phyloP scores from a whole-genome alignment of 2,329 filamentous ascomycete genomes.

The Zasmidium cellare region DNA sequence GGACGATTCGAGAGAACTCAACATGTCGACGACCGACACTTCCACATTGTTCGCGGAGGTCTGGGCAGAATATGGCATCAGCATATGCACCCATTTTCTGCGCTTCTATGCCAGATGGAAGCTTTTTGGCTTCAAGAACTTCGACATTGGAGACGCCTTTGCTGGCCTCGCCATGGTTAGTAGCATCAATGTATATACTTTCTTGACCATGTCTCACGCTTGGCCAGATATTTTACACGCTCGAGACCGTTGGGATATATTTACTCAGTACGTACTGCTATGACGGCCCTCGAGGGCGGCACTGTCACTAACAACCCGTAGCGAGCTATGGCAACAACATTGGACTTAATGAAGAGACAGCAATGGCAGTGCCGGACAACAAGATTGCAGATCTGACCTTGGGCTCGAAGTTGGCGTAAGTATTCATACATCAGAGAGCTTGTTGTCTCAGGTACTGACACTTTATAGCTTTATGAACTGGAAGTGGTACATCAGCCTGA shows the following conservation, averaged over 20 bases:
- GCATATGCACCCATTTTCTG: constrained; percentile 11
- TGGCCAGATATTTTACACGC: constrained; percentile 13
- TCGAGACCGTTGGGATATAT: constrained; percentile 21
- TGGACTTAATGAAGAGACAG: constrained; percentile 29
- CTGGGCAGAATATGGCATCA: constrained; percentile 17
- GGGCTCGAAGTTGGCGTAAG: constrained; percentile 34
- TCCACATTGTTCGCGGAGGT: constrained; percentile 3
- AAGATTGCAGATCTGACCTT: constrained; percentile 24
- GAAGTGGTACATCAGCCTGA: constrained; percentile 37
- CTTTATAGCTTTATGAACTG: constrained; percentile 29
- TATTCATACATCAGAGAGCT: not conserved
- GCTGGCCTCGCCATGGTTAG: constrained; percentile 14
- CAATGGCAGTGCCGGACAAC: constrained; percentile 28
- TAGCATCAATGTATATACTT: not conserved
- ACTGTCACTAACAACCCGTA: constrained; percentile 6
- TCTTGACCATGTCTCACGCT: not conserved
- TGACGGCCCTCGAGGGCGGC: not conserved
- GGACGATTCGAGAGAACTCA: not conserved
- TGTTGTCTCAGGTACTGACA: not conserved
- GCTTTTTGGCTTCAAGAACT: constrained; percentile 15
- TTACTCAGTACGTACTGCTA: constrained; percentile 7
- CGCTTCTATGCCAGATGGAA: constrained; percentile 17
- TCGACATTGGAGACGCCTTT: constrained; percentile 19
- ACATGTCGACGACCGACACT: not conserved
- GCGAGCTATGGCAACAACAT: constrained; percentile 34